These are phyloP conservation scores for Coemansia sp. DNA, from an alignment of 192 early-diverging fungal genomes.

Conservation along the genomic window DNA sequence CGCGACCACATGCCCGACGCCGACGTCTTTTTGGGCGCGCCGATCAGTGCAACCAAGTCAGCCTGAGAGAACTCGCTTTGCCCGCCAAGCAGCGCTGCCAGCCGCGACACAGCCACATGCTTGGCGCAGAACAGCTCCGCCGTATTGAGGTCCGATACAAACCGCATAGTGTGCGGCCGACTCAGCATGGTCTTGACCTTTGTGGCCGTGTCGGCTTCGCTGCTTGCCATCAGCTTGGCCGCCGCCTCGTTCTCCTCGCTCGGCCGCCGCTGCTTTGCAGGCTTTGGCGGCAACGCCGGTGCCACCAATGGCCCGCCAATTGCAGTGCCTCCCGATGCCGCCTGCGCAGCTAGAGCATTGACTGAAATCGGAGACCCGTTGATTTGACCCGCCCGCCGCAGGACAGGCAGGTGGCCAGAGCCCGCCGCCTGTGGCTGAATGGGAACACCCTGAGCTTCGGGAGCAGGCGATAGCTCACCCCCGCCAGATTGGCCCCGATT, in stretches of 20 bases:
- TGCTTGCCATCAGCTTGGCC: constrained; percentile 2
- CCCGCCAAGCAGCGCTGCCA: constrained; percentile 66
- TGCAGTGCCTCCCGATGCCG: background rate
- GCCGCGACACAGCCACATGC: constrained; percentile 75
- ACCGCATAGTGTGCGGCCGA: constrained; percentile 50
- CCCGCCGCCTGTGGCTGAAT: constrained; percentile 11
- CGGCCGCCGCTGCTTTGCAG: constrained; percentile 34
- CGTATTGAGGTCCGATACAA: constrained; percentile 57
- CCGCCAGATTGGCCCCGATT: constrained; percentile 22
- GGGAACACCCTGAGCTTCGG: background rate
- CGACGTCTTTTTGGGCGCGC: constrained; percentile 64
- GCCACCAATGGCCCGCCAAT: background rate
- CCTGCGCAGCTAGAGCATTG: constrained; percentile 12
- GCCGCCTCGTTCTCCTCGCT: constrained; percentile 35
- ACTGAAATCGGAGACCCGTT: constrained; percentile 18
- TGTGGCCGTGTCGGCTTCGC: constrained; percentile 32
- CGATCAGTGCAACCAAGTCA: constrained; percentile 77
- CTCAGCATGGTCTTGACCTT: constrained; percentile 53
- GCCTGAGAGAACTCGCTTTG: constrained; percentile 66
- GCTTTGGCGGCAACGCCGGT: constrained; percentile 13
- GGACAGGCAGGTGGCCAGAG: constrained; percentile 14
- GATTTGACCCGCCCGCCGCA: constrained; percentile 36
- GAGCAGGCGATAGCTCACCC: constrained; percentile 7
- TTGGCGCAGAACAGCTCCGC: constrained; percentile 82
- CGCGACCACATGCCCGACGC: constrained; percentile 67